phyloP scores from a whole-genome alignment of 164 flowering plant genomes.

The Echeveria elegans region DNA sequence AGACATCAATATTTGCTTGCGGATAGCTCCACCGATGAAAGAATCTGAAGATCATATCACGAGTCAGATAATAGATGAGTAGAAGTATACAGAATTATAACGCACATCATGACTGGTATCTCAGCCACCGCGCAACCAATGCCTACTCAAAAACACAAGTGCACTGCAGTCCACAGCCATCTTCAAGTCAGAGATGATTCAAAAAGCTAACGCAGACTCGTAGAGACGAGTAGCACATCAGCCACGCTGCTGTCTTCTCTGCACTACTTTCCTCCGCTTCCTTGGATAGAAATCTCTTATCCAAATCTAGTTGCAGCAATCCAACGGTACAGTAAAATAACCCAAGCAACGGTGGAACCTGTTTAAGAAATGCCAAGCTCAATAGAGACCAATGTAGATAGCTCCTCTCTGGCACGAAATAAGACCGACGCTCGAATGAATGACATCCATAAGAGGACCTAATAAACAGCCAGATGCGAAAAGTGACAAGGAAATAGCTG shows the following conservation, averaged over 20 bases:
- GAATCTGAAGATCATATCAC: constrained; percentile 29
- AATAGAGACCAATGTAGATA: constrained; percentile 65
- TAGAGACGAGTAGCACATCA: constrained; percentile 28
- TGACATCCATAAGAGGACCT: constrained; percentile 74
- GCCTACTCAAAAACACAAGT: constrained; percentile 52
- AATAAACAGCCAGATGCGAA: constrained; percentile 68
- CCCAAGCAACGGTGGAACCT: no score
- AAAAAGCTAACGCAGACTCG: not conserved
- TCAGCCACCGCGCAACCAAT: constrained; percentile 77
- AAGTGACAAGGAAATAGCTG: constrained; percentile 43
- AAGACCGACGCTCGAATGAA: constrained; percentile 77
- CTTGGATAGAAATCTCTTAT: constrained; percentile 34
- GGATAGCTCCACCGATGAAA: constrained; percentile 87
- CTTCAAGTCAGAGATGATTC: not conserved
- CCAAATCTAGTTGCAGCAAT: constrained; percentile 58
- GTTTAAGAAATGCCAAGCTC: no score
- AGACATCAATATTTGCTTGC: constrained; percentile 54
- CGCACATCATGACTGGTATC: constrained; percentile 79
- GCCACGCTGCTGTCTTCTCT: constrained; percentile 37
- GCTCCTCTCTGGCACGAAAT: constrained; percentile 65
- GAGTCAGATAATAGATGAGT: not conserved
- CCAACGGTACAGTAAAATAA: constrained; percentile 77
- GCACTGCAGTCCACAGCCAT: constrained; percentile 29
- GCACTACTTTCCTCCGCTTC: constrained; percentile 29
- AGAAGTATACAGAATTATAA: not conserved